A percentile compares a stretch with the other conserved stretches of the same genome.
Conservation (phyloP, 352 stramenopile species). For the Pilasporangium apinafurcum region DNA sequence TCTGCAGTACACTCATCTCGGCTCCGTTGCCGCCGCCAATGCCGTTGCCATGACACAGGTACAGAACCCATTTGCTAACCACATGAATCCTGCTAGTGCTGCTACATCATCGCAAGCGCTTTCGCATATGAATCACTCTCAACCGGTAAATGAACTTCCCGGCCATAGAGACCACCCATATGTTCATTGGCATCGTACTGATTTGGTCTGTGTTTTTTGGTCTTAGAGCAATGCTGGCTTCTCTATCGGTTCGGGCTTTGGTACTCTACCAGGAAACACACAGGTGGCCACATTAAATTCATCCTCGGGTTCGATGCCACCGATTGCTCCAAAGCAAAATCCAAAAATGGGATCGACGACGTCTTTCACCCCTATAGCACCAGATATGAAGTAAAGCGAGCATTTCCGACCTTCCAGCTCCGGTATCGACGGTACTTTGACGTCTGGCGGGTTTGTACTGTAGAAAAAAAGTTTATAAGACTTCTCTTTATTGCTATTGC, state of each 20-base stretch:
- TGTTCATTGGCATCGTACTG: not conserved
- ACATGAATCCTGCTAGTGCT: not conserved
- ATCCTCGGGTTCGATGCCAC: too few species aligned
- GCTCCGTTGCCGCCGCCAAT: conserved; percentile 37
- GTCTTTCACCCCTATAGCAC: too few species aligned
- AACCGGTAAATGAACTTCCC: not conserved
- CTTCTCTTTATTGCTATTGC: too few species aligned
- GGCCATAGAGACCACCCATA: not conserved
- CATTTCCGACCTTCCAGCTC: too few species aligned
- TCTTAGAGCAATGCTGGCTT: conserved; percentile 32
- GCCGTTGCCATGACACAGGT: conserved; percentile 31
- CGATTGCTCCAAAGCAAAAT: too few species aligned
- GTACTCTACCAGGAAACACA: not conserved
- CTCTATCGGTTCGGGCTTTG: conserved; percentile 33
- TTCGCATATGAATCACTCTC: conserved; percentile 1
- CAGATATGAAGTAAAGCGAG: too few species aligned
- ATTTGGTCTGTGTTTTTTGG: conserved; percentile 1
- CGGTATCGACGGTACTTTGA: too few species aligned
- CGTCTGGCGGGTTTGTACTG: too few species aligned
- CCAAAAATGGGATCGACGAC: too few species aligned
- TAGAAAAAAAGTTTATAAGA: too few species aligned
- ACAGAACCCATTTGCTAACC: not conserved
- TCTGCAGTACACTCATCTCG: conserved; percentile 58
- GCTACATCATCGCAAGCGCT: not conserved
- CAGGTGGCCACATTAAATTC: not conserved